Evolutionary conservation across 1,284 basidiomycete species (phyloP).

Genomic region (Inonotus obliquus): DNA sequence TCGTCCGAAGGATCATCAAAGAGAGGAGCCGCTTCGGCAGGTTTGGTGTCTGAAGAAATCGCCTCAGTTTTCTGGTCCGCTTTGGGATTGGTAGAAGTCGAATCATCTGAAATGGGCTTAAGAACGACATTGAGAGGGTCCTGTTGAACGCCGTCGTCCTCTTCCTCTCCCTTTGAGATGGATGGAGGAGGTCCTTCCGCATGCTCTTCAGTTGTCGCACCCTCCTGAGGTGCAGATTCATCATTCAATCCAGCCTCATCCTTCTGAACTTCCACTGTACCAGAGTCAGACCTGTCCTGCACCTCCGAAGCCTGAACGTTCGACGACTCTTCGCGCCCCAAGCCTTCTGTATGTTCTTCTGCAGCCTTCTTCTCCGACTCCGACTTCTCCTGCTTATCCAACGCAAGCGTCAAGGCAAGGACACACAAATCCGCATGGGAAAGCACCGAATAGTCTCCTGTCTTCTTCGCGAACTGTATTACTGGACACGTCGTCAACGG

Average conservation of each 20-base stretch:
- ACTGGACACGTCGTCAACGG: slow-evolving; percentile 42
- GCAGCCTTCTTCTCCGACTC: slow-evolving; percentile 22
- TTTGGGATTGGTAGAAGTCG: slow-evolving; percentile 13
- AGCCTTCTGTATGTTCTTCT: slow-evolving; percentile 26
- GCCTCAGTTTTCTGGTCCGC: background rate
- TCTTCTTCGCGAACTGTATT: slow-evolving; percentile 90
- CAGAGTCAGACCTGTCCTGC: background rate
- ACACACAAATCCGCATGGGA: slow-evolving; percentile 91
- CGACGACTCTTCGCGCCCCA: slow-evolving; percentile 12
- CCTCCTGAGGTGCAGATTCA: background rate
- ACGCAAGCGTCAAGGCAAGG: slow-evolving; percentile 82
- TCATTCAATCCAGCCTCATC: slow-evolving; percentile 18
- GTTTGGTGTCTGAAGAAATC: slow-evolving; percentile 6
- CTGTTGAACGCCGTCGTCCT: slow-evolving; percentile 23
- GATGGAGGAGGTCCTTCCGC: background rate
- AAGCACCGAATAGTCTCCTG: slow-evolving; percentile 93
- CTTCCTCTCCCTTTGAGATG: slow-evolving; percentile 23
- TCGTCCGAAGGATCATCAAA: slow-evolving; percentile 73
- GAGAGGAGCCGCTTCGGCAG: slow-evolving; percentile 31
- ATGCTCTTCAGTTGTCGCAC: background rate
- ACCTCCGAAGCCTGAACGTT: background rate
- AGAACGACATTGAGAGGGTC: slow-evolving; percentile 48
- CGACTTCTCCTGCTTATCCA: slow-evolving; percentile 55
- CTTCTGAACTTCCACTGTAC: background rate
- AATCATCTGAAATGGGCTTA: slow-evolving; percentile 28